phyloP scores from a whole-genome alignment of 495 filamentous ascomycete genomes.

The Penicillium parvum region DNA sequence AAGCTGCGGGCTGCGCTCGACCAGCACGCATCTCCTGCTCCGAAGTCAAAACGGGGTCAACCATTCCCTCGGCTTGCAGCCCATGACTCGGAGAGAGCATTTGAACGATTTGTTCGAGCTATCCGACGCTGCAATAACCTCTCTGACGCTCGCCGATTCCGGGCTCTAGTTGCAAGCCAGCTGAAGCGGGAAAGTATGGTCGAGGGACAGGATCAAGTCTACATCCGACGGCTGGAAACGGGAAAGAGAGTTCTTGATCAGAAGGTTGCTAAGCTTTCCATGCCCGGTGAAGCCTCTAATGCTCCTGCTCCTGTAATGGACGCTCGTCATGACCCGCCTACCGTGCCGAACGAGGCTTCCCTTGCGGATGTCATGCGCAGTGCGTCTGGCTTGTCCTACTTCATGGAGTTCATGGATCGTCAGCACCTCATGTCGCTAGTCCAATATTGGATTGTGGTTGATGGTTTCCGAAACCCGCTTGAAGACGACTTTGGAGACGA shows the following conservation, averaged over 20 bases:
- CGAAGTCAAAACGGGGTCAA: conserved; percentile 57
- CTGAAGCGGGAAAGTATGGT: conserved; percentile 78
- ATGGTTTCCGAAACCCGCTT: conserved; percentile 92
- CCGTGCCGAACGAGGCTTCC: conserved; percentile 64
- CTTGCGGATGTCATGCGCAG: conserved; percentile 81
- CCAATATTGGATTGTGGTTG: conserved; percentile 98
- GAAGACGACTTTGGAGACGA: conserved; percentile 81
- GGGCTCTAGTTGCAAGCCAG: conserved; percentile 90
- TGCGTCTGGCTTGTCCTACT: conserved; percentile 87
- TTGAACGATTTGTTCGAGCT: conserved; percentile 89
- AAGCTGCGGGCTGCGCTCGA: conserved; percentile 92
- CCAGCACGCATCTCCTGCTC: conserved; percentile 83
- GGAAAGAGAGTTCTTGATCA: conserved; percentile 89
- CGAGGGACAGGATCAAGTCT: conserved; percentile 75
- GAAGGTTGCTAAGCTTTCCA: conserved; percentile 76
- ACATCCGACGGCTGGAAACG: conserved; percentile 82
- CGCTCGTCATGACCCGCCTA: conserved; percentile 36
- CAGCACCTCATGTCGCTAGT: conserved; percentile 81
- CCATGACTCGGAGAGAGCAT: conserved; percentile 79
- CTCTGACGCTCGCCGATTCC: conserved; percentile 88
- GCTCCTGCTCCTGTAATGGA: conserved; percentile 31
- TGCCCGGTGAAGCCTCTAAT: conserved; percentile 49
- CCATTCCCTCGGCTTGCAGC: conserved; percentile 64
- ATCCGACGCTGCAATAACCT: conserved; percentile 86
- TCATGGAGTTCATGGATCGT: conserved; percentile 99